Conservation (phyloP, 257 asterid species). For the Ligustrum vulgare region DNA sequence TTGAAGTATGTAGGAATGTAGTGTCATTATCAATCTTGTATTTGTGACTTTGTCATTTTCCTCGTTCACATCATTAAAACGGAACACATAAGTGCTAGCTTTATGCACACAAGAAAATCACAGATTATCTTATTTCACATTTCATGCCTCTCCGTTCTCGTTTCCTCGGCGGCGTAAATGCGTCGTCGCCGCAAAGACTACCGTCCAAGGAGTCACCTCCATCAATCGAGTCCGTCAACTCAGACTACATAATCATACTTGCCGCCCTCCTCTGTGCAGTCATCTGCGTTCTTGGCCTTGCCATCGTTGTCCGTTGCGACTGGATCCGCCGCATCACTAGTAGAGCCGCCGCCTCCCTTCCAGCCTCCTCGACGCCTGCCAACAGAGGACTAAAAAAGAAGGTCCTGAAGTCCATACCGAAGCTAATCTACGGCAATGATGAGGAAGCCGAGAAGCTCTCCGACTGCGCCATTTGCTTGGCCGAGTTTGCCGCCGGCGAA, state of each 20-base stretch:
- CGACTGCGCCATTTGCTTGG: slow-evolving; percentile 48
- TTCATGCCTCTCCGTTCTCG: slow-evolving; percentile 41
- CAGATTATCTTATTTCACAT: background rate
- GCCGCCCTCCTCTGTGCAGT: slow-evolving; percentile 49
- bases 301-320: slow-evolving; percentile 49
- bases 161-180: slow-evolving; percentile 31
- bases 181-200: slow-evolving; percentile 24
- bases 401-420: slow-evolving; percentile 46
- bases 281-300: slow-evolving; percentile 48
- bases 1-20: background rate
- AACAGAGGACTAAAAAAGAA: slow-evolving; percentile 48
- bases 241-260: slow-evolving; percentile 41
- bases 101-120: background rate
- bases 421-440: slow-evolving; percentile 33
- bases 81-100: background rate
- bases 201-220: slow-evolving; percentile 17
- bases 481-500: slow-evolving; percentile 46
- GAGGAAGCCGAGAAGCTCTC: slow-evolving; percentile 27
- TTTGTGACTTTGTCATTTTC: background rate
- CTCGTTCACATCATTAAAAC: background rate
- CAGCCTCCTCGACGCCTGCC: slow-evolving; percentile 21
- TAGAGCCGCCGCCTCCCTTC: background rate
- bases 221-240: slow-evolving; percentile 19
- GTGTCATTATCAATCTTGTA: background rate
- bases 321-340: slow-evolving; percentile 41